These are phyloP conservation scores for Candida methanosorbosa DNA, from an alignment of 805 yeast genomes.

Conservation along the genomic window DNA sequence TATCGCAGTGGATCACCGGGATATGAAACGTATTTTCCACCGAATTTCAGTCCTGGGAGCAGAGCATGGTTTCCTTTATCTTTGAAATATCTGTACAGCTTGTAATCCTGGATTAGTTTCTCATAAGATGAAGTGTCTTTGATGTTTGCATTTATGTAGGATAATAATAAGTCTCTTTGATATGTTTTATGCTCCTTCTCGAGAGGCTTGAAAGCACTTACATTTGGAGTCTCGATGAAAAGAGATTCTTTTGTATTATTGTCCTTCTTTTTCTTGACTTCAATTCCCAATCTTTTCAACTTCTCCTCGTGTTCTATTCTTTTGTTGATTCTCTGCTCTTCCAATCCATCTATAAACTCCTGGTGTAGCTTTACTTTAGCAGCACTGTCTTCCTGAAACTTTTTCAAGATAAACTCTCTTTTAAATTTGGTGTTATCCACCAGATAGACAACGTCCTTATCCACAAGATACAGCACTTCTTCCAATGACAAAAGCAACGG, in stretches of 20 bases:
- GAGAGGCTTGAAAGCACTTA: background rate
- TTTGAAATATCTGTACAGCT: conserved; percentile 13
- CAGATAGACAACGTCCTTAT: conserved; percentile 9
- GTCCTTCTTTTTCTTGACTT: background rate
- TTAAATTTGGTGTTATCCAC: conserved; percentile 4
- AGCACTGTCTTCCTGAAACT: background rate
- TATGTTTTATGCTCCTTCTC: background rate
- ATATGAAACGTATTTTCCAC: conserved; percentile 81
- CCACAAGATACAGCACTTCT: conserved; percentile 62
- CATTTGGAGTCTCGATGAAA: background rate
- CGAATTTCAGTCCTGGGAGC: conserved; percentile 85
- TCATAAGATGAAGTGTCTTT: background rate
- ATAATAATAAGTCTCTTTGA: background rate
- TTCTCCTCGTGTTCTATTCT: conserved; percentile 5
- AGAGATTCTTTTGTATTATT: background rate
- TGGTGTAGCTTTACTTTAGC: too few relatives aligned
- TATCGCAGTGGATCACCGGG: conserved; percentile 92
- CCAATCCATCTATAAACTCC: background rate
- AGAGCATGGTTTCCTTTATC: conserved; percentile 32
- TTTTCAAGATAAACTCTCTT: conserved; percentile 2
- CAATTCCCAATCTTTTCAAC: conserved; percentile 1
- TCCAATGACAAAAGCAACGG: conserved; percentile 70
- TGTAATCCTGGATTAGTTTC: conserved; percentile 1
- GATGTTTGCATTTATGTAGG: background rate
- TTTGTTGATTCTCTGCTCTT: conserved; percentile 2